These are phyloP conservation scores for Panus rudis DNA, from an alignment of 768 basidiomycete species.

Conservation along the genomic window DNA sequence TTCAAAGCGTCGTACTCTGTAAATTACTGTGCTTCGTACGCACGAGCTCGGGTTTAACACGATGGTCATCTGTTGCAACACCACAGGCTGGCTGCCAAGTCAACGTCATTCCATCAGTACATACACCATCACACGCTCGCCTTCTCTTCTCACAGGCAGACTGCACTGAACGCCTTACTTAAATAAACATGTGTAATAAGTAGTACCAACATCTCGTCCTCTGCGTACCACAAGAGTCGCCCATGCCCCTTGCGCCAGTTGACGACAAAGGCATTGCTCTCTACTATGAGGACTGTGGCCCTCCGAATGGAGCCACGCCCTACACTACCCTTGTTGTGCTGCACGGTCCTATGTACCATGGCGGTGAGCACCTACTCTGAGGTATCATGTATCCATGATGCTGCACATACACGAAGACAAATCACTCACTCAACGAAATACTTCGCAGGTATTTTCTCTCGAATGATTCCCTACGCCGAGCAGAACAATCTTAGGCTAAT, in stretches of 20 bases:
- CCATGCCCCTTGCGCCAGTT: slow-evolving; percentile 14
- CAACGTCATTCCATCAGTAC: too few species aligned
- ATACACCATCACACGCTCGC: too few species aligned
- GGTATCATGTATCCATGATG: slow-evolving; percentile 11
- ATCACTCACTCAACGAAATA: not conserved
- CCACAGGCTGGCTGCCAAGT: too few species aligned
- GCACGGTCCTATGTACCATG: slow-evolving; percentile 5
- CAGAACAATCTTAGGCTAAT: slow-evolving; percentile 18
- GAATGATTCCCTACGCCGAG: slow-evolving; percentile 13
- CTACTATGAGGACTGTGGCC: slow-evolving; percentile 16
- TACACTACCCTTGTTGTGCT: slow-evolving; percentile 10
- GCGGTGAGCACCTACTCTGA: slow-evolving; percentile 2
- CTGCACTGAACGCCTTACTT: too few species aligned
- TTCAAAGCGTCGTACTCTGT: too few species aligned
- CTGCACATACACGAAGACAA: slow-evolving; percentile 15
- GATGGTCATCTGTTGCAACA: too few species aligned
- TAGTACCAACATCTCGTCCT: too few species aligned
- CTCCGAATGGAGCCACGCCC: slow-evolving; percentile 3
- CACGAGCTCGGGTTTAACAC: too few species aligned
- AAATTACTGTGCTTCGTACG: too few species aligned
- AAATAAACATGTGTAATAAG: too few species aligned
- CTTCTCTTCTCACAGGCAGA: too few species aligned
- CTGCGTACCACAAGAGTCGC: too few species aligned
- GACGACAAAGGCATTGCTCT: slow-evolving; percentile 9
- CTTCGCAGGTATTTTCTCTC: slow-evolving; percentile 7